Conservation (phyloP, 1,284 basidiomycete genomes). For the Malassezia obtusa region DNA sequence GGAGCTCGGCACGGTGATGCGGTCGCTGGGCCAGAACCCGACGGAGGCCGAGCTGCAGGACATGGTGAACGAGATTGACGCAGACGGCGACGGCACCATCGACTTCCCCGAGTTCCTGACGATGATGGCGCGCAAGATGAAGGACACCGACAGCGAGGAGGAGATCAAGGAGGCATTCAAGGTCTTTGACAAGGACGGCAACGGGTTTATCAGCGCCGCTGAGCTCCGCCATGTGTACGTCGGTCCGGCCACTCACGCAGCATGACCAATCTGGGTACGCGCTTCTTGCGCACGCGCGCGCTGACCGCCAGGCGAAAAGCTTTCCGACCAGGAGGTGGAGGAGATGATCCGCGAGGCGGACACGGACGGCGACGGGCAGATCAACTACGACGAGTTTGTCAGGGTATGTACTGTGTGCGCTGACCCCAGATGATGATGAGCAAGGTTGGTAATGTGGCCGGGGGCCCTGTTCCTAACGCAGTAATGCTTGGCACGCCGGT, state of each 20-base stretch:
- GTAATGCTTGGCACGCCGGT: neutral
- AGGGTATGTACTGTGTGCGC: conserved; percentile 48
- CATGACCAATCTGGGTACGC: conserved; percentile 44
- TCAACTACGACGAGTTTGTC: conserved; percentile 57
- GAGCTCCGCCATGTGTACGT: conserved; percentile 55
- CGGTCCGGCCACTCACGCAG: conserved; percentile 12
- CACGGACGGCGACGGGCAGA: conserved; percentile 80
- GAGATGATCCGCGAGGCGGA: conserved; percentile 99
- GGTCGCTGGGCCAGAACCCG: conserved; percentile 89
- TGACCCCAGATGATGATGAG: conserved; percentile 41
- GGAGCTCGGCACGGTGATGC: conserved; percentile 94
- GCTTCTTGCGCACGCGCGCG: neutral
- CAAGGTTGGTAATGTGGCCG: conserved; percentile 20
- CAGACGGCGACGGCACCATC: conserved; percentile 71
- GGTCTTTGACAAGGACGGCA: conserved; percentile 61
- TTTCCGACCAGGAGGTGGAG: conserved; percentile 83
- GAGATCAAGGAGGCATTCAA: conserved; percentile 62
- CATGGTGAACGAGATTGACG: conserved; percentile 60
- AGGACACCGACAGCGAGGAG: conserved; percentile 72
- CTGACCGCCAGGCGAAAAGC: conserved; percentile 66
- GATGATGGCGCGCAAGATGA: conserved; percentile 95
- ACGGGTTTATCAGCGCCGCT: conserved; percentile 57
- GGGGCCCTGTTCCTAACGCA: neutral
- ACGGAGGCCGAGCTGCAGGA: conserved; percentile 90
- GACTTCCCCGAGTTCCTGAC: conserved; percentile 86